Evolutionary conservation across 768 basidiomycete genomes (phyloP).

Genomic region (Pulveroboletus sp.): DNA sequence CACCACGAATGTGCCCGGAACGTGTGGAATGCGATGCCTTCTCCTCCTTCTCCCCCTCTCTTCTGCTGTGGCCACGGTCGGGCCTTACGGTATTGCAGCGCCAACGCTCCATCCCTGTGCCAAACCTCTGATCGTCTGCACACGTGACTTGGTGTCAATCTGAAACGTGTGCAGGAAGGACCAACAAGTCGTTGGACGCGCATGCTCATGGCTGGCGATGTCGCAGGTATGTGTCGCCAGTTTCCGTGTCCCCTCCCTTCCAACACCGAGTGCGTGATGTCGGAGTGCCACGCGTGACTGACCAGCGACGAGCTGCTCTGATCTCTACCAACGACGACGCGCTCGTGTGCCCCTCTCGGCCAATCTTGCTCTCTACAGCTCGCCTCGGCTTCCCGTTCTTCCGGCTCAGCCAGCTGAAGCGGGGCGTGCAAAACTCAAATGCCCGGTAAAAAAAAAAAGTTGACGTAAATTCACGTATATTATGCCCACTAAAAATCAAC

Average conservation of each 20-base stretch:
- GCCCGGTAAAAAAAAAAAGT: conserved; percentile 10
- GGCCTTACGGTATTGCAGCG: conserved; percentile 4
- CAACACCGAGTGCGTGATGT: neutral
- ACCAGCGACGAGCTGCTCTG: neutral
- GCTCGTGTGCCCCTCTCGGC: neutral
- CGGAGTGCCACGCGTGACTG: conserved; percentile 1
- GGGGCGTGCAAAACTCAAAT: conserved; percentile 1
- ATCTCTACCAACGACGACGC: no score
- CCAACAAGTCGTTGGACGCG: neutral
- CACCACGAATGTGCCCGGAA: conserved; percentile 11
- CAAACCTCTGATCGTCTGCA: neutral
- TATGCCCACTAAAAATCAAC: conserved; percentile 27
- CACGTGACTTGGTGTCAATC: neutral
- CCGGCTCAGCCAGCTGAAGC: conserved; percentile 1
- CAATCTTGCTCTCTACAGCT: neutral
- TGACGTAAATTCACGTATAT: conserved; percentile 32
- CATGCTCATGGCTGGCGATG: no score
- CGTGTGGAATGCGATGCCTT: conserved; percentile 16
- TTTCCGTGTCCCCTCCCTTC: conserved; percentile 4
- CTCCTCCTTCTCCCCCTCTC: conserved; percentile 7
- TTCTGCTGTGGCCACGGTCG: conserved; percentile 13
- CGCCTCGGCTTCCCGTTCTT: neutral
- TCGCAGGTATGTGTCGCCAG: neutral
- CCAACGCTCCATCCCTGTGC: conserved; percentile 9
- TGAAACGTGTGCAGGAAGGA: neutral